Base-by-base conservation (phyloP, 139 green algal genomes). In the Chlorella sp. region DNA sequence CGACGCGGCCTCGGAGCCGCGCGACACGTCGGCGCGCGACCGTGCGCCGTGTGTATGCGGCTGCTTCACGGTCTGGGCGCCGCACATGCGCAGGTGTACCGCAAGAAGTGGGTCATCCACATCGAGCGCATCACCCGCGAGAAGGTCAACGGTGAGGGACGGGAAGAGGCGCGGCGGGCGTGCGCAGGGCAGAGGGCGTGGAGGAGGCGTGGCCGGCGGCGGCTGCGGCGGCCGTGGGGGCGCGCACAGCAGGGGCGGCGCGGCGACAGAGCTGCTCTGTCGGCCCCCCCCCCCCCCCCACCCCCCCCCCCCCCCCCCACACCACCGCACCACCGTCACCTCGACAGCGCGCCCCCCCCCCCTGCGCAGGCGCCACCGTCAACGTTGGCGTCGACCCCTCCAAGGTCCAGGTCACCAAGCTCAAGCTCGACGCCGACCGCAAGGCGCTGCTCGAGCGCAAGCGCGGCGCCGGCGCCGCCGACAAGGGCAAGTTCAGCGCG, bases 101-200 rank as follows among this genome's bases (percentile, higher is more conserved):
- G 96, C 73, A 93, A 93, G 72, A 99, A 98, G 90, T 99, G 96
- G 96, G 93, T 99, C 42, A 99, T 99, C 86, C 96, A 99, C 86
- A 91, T 99, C 60, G 96, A 99, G 88, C 89, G 96, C 70, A 93
- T 99, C 82, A 97, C 94, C 19, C 85, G 95, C 82, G 96, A 99
- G 84, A 99, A 99, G 91, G 93, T 97, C 79, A 99, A 98, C 87
- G 96, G 95, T 96, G 79, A 86, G 94, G 29, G 5, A 14, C n/a
- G 3, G 33, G 55, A 36, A 45, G 8, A 58, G 33, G 31, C 42
- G 51, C 12, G 15, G 38, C 21, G 14, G 41, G n/a, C 12, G 61
- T 38, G 65, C 11, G 33, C 31, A 45, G 33, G 42, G 59, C 63
- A 29, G 65, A 25, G 43, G 17, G 42, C 42, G 29, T n/a, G n/a